Evolutionary conservation across 2,329 filamentous ascomycete species (phyloP).

Genomic region (Cordyceps cateniannulata): DNA sequence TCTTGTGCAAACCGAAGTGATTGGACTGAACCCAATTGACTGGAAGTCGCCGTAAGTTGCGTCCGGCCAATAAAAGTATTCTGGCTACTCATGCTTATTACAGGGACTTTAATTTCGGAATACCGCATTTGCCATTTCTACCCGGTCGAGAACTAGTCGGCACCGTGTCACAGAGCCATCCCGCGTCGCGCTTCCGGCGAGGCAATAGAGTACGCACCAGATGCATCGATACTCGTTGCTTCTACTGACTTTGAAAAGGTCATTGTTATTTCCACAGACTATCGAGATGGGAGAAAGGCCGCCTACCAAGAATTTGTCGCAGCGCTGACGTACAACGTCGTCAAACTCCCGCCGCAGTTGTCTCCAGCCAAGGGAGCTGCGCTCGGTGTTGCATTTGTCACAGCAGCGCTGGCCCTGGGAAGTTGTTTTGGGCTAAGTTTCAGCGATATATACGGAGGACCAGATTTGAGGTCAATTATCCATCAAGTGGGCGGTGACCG

Average conservation of each 20-base stretch:
- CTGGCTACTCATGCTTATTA: neutral
- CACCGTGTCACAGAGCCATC: neutral
- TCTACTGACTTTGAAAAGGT: slow-evolving; percentile 28
- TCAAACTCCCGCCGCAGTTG: slow-evolving; percentile 49
- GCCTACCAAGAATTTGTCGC: slow-evolving; percentile 66
- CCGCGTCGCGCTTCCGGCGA: slow-evolving; percentile 41
- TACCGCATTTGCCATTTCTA: slow-evolving; percentile 61
- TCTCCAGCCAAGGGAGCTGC: slow-evolving; percentile 52
- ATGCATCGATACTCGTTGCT: neutral
- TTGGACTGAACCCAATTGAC: slow-evolving; percentile 71
- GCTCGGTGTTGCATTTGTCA: slow-evolving; percentile 65
- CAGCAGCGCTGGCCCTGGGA: slow-evolving; percentile 59
- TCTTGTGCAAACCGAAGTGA: slow-evolving; percentile 55
- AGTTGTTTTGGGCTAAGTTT: slow-evolving; percentile 67
- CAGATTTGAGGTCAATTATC: slow-evolving; percentile 51
- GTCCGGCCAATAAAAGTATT: neutral
- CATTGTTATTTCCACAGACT: slow-evolving; percentile 67
- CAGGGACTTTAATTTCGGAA: slow-evolving; percentile 60
- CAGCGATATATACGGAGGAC: slow-evolving; percentile 41
- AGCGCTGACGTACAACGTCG: slow-evolving; percentile 57
- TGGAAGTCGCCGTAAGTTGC: slow-evolving; percentile 62
- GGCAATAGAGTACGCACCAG: slow-evolving; percentile 44
- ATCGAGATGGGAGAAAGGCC: slow-evolving; percentile 64
- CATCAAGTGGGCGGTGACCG: slow-evolving; percentile 35
- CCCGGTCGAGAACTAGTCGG: slow-evolving; percentile 46